Evolutionary conservation across 345 rosid species (phyloP), one percentile per base, ranked within the genome.

Genomic region (Citrus medica): DNA sequence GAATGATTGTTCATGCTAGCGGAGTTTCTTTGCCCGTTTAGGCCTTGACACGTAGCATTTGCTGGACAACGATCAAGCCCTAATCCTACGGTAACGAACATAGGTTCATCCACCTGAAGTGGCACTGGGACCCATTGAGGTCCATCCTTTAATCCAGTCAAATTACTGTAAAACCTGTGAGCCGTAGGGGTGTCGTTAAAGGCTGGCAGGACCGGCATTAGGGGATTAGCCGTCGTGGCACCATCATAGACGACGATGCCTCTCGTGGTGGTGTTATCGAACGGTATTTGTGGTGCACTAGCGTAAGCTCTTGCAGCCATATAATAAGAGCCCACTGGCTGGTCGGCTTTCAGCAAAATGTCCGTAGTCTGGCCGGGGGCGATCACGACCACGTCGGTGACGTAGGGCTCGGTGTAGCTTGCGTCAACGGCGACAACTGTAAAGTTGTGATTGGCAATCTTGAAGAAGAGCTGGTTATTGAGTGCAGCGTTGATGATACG

Each of bases 401-500:
- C 77, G 69, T 91, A 89, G 5, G 94, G 99, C 0, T 76, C 53
- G 25, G 93, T 90, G 86, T 95, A 95, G 32, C 82, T 25, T 0
- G 98, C 99, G 55, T 95, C 99, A 0, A 86, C 78, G 7, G 85
- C 97, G 7, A 94, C 98, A 28, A 95, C 97, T 67, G 88, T 94
- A 78, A 95, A 21, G 25, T 81, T 88, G 82, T 95, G 99, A 78
- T 87, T 88, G 86, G 98, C 97, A 75, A 95, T 88, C 78, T 91
- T 92, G 89, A 88, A 95, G 85, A 95, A 95, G 32, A 92, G 77
- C 65, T 87, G 97, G 25, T 68, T 87, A 86, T 92, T 87, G 91
- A 95, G 88, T 66, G 99, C 99, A 84, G 97, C 97, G 78, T 94
- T 93, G 87, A 95, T 89, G 72, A 95, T 87, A 1, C 99, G 94